Base-by-base conservation (phyloP, 2,329 filamentous ascomycete genomes). In the Nothopassalora personata region DNA sequence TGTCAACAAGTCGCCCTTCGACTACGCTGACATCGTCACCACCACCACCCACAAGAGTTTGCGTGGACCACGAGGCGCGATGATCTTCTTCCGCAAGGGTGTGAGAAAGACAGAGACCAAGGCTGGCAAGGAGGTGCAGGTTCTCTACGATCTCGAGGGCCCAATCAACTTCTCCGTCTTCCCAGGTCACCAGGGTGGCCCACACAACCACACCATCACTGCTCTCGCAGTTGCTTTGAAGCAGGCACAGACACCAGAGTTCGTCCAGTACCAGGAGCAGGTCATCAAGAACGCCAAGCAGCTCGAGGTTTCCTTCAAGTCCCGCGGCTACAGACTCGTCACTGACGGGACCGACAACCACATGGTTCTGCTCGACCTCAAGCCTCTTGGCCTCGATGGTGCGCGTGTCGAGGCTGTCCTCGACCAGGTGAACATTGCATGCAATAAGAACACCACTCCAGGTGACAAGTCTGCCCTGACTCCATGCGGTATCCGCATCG, bases 51-150 rank as follows among this genome's bases (percentile, higher is more conserved):
- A 99, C 86, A 99, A 99, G 85, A 97, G 92, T 57, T 89, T 99
- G 68, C 91, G 94, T 78, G 94, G 94, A 60, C 94, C 94, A 60
- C 91, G 94, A 75, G 94, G 94, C 72, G 94, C 94, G 74, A 99
- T 99, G 94, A 99, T 99, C 80, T 99, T 99, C 86, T 99, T 92
- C 87, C 90, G 94, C 78, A 97, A 96, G 82, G 94, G 94, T 64
- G 87, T 97, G 62, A 89, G 93, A 72, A 91, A 88, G 71, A 88
- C 88, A 56, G 90, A 97, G 74, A 81, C 89, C 77, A 97, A 97
- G 84, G 87, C 89, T 62, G 91, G 91, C 71, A 93, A 96, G 80
- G 85, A 93, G 81, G 53, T 72, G 15, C 63, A 70, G 58, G 88
- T 83, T 54, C 81, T 92, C 70, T 99, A 97, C 76, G 91, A 99